Base-by-base conservation (phyloP, 1,284 basidiomycete species). In the Cryptococcus maquisensis region DNA sequence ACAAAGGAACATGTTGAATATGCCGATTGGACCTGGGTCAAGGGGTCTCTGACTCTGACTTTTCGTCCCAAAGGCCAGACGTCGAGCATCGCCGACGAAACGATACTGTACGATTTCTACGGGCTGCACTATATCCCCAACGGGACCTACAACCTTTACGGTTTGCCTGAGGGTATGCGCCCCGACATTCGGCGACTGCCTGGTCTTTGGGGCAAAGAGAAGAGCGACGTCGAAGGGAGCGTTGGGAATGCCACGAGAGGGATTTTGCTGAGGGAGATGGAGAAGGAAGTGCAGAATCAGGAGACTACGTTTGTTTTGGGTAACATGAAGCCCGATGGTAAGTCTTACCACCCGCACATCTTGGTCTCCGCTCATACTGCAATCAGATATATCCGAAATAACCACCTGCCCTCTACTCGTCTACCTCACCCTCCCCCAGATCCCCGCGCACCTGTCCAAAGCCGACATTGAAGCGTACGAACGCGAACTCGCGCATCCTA, bases 41-140 rank as follows among this genome's bases (percentile, higher is more conserved):
- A 63, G 55, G 69, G 68, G 16, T 57, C 52, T 18, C 47, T 58
- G 13, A 69, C 63, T 3, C 52, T 70, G 2, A 51, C 60, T 8
- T 38, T 56, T 7, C 16, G 47, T 3, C 35, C 40, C 8, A 12
- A 12, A 3, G 9, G 3, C 39, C 36, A 43, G 16, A 4, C 47
- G 10, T 28, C 46, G 13, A n/a, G 26, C 20, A 50, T 51, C 15
- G 49, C 51, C 20, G 52, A 54, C n/a, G n/a, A 50, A 4, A 58
- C 50, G 6, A 51, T 74, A 23, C 63, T 67, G 16, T 77, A 77
- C 54, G 62, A 66, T 40, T 64, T 77, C 39, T 67, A 65, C 49
- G 90, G 88, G 3, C 79, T 93, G 13, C 90, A 92, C 73, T 84
- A 88, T 66, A 62, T 86, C 9, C 77, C 81, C 9, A 87, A 88